Evolutionary conservation across 257 asterid species (phyloP), one percentile per base, ranked within the genome.

Genomic region (Buddleja alternifolia): DNA sequence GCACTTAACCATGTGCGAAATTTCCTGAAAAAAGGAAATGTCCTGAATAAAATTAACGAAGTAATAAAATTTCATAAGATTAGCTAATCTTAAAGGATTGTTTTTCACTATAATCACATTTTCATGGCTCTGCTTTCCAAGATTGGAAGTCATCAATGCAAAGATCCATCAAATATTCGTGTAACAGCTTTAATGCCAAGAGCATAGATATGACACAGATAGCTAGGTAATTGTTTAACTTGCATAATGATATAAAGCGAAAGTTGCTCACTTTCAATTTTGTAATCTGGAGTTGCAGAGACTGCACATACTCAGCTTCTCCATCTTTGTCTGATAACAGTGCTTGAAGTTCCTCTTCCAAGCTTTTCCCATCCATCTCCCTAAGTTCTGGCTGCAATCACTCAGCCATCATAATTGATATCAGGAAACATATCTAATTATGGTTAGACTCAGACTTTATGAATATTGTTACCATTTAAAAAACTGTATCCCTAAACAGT

Each of bases 301-400:
- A 85, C 57, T 88, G 85, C 82, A 85, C 73, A 72, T 79, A 88
- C 81, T 83, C 89, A 24, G 83, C 75, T 82, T 84, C 91, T 85
- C 87, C 91, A 73, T 75, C 79, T 79, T 86, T 92, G 78, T 88
- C 95, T 44, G 86, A 85, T 67, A 76, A 67, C 62, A 88, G 90
- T 52, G 87, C 95, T 72, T 79, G 88, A 67, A 83, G 84, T 89
- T 88, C 96, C 70, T 81, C 89, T 54, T 83, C 76, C 84, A 93
- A 71, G 79, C 72, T 69, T 67, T 77, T 78, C 73, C 47, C 76
- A 72, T 82, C 83, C 95, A 88, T 81, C 52, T 75, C 80, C 78
- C 64, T 71, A 34, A 93, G 84, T 65, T 86, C 91, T 48, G 80
- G 80, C 97, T 92, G 95, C 58, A 82, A 71, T 19, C 76, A 52